Evolutionary conservation across 306 rosid species (phyloP).

Genomic region (Spatholobus suberectus): DNA sequence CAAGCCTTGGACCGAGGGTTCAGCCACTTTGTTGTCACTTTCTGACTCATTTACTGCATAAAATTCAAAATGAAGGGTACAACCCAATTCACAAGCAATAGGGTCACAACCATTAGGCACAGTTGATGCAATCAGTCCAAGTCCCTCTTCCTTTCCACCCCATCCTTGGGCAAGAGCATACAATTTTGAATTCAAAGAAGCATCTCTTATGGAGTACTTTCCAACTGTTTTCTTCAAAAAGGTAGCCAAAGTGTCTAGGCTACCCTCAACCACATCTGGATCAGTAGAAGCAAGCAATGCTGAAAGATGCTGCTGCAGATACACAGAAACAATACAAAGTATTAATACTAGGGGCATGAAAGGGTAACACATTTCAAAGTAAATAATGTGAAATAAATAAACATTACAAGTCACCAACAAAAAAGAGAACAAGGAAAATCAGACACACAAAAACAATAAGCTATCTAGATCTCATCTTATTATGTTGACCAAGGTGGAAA

Average conservation of each 20-base stretch:
- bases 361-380: not conserved
- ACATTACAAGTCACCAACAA: slow-evolving; percentile 8
- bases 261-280: slow-evolving; percentile 94
- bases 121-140: slow-evolving; percentile 88
- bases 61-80: slow-evolving; percentile 96
- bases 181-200: slow-evolving; percentile 84
- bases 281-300: slow-evolving; percentile 95
- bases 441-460: slow-evolving; percentile 12
- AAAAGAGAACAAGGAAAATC: not conserved
- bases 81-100: slow-evolving; percentile 75
- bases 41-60: slow-evolving; percentile 72
- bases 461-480: slow-evolving; percentile 14
- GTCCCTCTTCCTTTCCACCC: slow-evolving; percentile 99
- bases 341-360: slow-evolving; percentile 24
- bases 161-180: slow-evolving; percentile 96
- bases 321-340: slow-evolving; percentile 39
- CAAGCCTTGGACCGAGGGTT: slow-evolving; percentile 64
- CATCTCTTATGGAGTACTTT: slow-evolving; percentile 80
- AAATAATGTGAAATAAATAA: slow-evolving; percentile 25
- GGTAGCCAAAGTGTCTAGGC: slow-evolving; percentile 87
- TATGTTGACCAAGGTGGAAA: not conserved
- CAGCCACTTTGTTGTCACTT: slow-evolving; percentile 48
- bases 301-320: slow-evolving; percentile 96
- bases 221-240: slow-evolving; percentile 93
- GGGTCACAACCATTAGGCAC: slow-evolving; percentile 68